phyloP scores from a whole-genome alignment of 2,329 filamentous ascomycete species.

The Phoma sp. region DNA sequence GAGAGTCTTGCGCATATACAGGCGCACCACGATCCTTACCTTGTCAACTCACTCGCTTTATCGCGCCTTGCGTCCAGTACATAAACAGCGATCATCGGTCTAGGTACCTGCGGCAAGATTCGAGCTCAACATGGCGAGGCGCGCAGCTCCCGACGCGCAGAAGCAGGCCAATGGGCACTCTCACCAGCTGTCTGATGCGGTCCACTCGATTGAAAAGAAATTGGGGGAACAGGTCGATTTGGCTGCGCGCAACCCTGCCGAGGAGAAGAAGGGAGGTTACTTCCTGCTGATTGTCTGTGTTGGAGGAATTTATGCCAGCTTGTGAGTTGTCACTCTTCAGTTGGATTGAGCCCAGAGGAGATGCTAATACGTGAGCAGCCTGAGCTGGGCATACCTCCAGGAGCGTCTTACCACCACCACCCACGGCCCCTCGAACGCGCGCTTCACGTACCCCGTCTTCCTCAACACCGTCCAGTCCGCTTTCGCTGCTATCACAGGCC shows the following conservation, averaged over 20 bases:
- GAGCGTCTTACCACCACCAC: conserved; percentile 95
- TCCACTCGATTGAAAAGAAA: conserved; percentile 38
- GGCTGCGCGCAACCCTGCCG: conserved; percentile 39
- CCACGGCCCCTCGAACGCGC: conserved; percentile 68
- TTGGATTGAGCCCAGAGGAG: not conserved
- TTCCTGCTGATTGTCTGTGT: conserved; percentile 84
- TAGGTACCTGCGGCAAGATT: not conserved
- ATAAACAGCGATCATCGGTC: not conserved
- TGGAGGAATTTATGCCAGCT: conserved; percentile 94
- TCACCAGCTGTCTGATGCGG: conserved; percentile 32
- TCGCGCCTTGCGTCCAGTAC: not conserved
- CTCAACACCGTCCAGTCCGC: conserved; percentile 94
- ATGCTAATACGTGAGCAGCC: conserved; percentile 52
- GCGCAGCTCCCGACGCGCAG: conserved; percentile 36
- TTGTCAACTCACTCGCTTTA: not conserved
- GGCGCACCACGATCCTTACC: conserved; percentile 10
- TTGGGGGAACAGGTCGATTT: conserved; percentile 40
- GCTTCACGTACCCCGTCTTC: conserved; percentile 93
- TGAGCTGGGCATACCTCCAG: conserved; percentile 96
- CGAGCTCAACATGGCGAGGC: conserved; percentile 36
- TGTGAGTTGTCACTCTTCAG: conserved; percentile 62
- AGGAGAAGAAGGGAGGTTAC: conserved; percentile 61
- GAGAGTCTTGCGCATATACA: not conserved
- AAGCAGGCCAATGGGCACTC: conserved; percentile 29
- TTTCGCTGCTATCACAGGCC: conserved; percentile 83